These are phyloP conservation scores for Fusarium sarcochroum DNA, from an alignment of 2,329 filamentous ascomycete genomes.

Conservation along the genomic window DNA sequence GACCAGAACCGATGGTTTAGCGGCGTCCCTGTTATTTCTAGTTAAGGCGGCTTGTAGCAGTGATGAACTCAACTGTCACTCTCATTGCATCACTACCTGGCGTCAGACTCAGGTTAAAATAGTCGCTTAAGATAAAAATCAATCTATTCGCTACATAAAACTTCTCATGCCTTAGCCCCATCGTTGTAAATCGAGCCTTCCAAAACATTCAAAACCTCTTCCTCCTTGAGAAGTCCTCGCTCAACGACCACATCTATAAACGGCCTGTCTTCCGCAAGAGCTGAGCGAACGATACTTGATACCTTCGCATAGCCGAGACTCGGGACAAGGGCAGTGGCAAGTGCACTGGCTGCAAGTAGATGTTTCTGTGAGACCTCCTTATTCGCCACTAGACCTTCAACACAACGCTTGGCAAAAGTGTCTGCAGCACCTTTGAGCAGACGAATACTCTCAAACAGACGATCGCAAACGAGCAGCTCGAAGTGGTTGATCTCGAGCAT, in stretches of 20 bases:
- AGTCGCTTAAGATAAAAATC: too few relatives aligned
- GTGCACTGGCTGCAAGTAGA: constrained; percentile 8
- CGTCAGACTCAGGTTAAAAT: too few relatives aligned
- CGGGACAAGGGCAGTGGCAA: constrained; percentile 16
- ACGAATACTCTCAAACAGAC: constrained; percentile 4
- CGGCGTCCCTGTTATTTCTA: too few relatives aligned
- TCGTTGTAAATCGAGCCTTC: constrained; percentile 4
- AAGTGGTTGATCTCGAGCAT: constrained; percentile 17
- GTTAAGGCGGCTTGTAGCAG: too few relatives aligned
- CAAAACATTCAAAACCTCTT: constrained; percentile 7
- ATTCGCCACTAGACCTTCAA: constrained; percentile 7
- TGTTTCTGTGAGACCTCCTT: constrained; percentile 12
- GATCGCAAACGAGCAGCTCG: constrained; percentile 6
- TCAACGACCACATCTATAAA: constrained; percentile 13
- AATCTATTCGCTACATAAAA: too few relatives aligned
- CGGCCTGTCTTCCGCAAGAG: background rate
- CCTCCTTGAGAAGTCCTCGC: constrained; percentile 5
- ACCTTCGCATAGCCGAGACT: constrained; percentile 9
- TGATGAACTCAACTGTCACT: too few relatives aligned
- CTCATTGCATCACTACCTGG: too few relatives aligned
- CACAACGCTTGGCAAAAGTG: constrained; percentile 9
- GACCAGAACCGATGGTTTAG: too few relatives aligned
- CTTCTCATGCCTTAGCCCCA: too few relatives aligned
- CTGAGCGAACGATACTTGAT: constrained; percentile 12
- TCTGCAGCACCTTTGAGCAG: background rate